Evolutionary conservation across 306 rosid species (phyloP), one percentile per base, ranked within the genome.

Genomic region (Dalbergia cochinchinensis): DNA sequence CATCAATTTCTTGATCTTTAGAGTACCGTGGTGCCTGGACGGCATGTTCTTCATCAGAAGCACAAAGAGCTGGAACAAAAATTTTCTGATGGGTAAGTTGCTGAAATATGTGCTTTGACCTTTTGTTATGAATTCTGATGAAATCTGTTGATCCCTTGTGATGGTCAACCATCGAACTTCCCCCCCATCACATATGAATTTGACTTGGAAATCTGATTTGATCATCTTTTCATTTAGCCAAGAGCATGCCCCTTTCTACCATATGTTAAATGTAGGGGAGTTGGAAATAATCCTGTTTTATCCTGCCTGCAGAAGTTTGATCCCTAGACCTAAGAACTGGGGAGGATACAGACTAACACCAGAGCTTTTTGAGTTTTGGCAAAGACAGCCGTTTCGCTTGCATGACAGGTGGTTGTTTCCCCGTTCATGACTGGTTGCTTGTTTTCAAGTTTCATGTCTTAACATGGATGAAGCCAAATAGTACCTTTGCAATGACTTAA

Each of bases 311-410:
- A 91, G 98, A 78, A 90, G 92, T 85, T 53, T 87, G 87, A 91
- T 96, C 78, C 96, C 99, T 47, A 91, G 90, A 75, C 98, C 99
- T 51, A 81, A 83, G 81, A 78, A 88, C 81, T 96, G 99, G 99
- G 99, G 99, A 83, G 99, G 99, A 82, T 96, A 91, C 88, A 88
- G 92, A 69, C 96, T 96, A 76, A 90, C 83, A 53, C 99, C 99
- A 50, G 87, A 82, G 83, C 83, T 71, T 93, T n/a, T 90, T 78
- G 98, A 96, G 78, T 96, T 96, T 89, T 93, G 99, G 98, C 99
- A 90, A 85, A 98, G 99, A 73, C 99, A 96, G 82, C 53, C 77
- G 68, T 96, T 97, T 84, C 98, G 99, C 78, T 83, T 93, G 88
- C 99, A 96, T 75, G 99, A 96, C 98, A 96, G 99, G 97, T 96